Base-by-base conservation (phyloP, 108 stramenopile species). In the Cylindrotheca closterium region DNA sequence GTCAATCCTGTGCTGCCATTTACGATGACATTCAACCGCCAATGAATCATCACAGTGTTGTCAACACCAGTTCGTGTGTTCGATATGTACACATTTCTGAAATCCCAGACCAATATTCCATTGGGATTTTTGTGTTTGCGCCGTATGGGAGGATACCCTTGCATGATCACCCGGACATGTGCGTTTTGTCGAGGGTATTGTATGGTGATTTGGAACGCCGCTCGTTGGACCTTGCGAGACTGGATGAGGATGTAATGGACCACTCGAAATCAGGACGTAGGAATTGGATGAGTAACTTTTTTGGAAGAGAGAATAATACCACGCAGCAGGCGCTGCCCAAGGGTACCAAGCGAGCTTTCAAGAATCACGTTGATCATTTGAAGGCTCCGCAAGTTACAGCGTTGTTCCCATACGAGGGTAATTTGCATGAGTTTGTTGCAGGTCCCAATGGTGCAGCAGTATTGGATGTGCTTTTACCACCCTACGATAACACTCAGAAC, bases 81-180 rank as follows among this genome's bases (percentile, higher is more conserved):
- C 75, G 93, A 28, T 94, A 98, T 48, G 65, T 96, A 1, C 95
- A 95, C 68, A 68, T 96, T 28, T 49, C 78, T 3, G 95, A 98
- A 62, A 70, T 89, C 3, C 73, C 71, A 10, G 69, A 77, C 25
- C 70, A 76, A 42, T 98, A 93, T 59, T 83, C 85, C 8, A 85
- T 89, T 50, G 96, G 96, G 24, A 85, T 96, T 47, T 98, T 98
- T 79, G 81, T 98, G 24, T 92, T 98, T 57, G 93, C 95, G 4
- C 97, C 97, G 0, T 60, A 79, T 32, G 79, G 89, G 21, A 58
- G 78, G 47, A 98, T 98, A 46, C 97, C 97, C 0, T 68, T 96
- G 5, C 97, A 98, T 63, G 96, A 98, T 78, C 97, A 98, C 70
- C 96, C 96, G 3, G 74, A 79, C 47, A 98, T 98, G 97, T 88